Conservation (phyloP, 2,329 filamentous ascomycete species). For the Diaporthe citriasiana region DNA sequence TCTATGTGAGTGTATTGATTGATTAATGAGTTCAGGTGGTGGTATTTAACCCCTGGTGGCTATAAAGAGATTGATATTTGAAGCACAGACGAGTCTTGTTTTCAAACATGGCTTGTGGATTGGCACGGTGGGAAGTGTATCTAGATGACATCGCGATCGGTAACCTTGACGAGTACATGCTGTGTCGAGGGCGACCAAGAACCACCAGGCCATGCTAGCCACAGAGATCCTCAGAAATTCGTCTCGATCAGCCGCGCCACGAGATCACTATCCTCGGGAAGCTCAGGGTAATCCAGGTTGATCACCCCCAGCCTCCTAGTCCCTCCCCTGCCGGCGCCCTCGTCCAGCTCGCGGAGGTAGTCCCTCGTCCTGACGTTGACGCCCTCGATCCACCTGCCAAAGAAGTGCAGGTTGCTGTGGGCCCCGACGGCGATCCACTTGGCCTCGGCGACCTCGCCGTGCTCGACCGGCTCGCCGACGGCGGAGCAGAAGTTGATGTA, state of each 20-base stretch:
- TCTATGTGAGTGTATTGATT: neutral
- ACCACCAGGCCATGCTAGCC: no score
- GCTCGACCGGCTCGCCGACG: constrained; percentile 54
- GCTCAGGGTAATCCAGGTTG: constrained; percentile 42
- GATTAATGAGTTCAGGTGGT: neutral
- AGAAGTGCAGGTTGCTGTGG: constrained; percentile 52
- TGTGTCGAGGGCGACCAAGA: neutral
- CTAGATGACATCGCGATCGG: constrained; percentile 2
- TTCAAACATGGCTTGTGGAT: neutral
- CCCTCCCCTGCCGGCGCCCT: constrained; percentile 44
- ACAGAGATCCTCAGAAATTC: constrained; percentile 51
- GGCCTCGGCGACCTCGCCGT: constrained; percentile 55
- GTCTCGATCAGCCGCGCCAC: constrained; percentile 56
- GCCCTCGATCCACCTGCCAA: constrained; percentile 57
- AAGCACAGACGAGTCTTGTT: neutral
- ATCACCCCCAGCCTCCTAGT: constrained; percentile 49
- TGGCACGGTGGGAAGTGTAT: neutral
- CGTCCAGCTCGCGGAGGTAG: constrained; percentile 47
- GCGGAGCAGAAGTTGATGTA: constrained; percentile 61
- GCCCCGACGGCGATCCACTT: constrained; percentile 61
- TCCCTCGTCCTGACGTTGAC: constrained; percentile 57
- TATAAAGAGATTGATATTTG: neutral
- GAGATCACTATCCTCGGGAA: constrained; percentile 55
- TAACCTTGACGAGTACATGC: neutral
- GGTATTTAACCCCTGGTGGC: neutral